A percentile compares a stretch with the other conserved stretches of the same genome.
Evolutionary conservation across 2,329 filamentous ascomycete species (phyloP).

Genomic region (Coniochaeta ligniaria): DNA sequence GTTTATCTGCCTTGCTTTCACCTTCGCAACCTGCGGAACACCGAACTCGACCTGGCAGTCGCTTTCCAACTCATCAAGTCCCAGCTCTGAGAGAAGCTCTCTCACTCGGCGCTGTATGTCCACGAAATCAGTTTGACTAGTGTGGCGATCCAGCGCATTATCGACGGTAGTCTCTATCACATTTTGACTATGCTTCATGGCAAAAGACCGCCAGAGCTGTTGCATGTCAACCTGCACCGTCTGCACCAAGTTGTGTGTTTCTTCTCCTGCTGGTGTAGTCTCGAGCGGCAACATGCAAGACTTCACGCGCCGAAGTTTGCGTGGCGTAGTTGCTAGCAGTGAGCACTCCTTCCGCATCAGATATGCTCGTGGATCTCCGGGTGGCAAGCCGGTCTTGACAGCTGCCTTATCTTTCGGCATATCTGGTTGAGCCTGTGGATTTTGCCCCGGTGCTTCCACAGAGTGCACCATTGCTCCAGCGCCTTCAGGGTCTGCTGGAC

Average conservation of each 20-base stretch:
- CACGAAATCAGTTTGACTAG: background rate
- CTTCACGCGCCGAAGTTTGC: background rate
- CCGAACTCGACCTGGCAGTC: background rate
- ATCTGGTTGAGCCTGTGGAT: background rate
- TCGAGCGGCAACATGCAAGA: constrained; percentile 1
- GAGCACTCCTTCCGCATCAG: background rate
- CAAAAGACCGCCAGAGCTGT: background rate
- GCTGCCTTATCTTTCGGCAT: background rate
- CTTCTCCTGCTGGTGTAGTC: background rate
- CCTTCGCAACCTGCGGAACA: background rate
- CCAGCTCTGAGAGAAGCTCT: background rate
- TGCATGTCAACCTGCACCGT: background rate
- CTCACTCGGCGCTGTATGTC: background rate
- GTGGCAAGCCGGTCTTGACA: background rate
- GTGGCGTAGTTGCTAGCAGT: background rate
- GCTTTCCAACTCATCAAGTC: background rate
- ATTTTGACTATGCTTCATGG: background rate
- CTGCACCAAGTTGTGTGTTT: background rate
- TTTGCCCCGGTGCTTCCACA: background rate
- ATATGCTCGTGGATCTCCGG: background rate
- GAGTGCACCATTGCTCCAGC: background rate
- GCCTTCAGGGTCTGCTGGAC: background rate
- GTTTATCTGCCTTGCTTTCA: background rate
- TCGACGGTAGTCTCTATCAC: background rate
- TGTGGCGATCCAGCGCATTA: background rate